phyloP scores from a whole-genome alignment of 2,329 filamentous ascomycete genomes.

The Aspergillus transmontanensis region DNA sequence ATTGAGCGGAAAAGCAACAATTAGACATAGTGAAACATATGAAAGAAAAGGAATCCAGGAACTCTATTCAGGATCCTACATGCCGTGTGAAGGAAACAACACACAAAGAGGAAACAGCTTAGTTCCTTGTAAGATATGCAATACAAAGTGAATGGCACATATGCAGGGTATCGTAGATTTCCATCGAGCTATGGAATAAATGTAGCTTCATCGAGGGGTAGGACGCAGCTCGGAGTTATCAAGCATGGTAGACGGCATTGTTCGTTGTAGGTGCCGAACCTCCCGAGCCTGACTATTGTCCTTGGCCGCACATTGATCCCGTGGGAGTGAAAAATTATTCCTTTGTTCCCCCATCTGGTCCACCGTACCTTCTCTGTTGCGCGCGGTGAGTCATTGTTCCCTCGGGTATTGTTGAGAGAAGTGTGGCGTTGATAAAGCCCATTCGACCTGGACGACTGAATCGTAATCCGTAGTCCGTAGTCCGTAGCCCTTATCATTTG shows the following conservation, averaged over 20 bases:
- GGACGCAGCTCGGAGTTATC: not conserved
- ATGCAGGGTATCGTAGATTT: slow-evolving; percentile 2
- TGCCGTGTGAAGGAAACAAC: not conserved
- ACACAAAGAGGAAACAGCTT: not conserved
- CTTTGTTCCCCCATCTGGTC: not conserved
- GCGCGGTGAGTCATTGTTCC: not conserved
- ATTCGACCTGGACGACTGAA: not conserved
- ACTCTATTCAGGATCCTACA: slow-evolving; percentile 8
- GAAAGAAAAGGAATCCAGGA: not conserved
- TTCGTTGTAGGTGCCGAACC: not conserved
- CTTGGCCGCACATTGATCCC: not conserved
- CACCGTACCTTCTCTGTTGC: not conserved
- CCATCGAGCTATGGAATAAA: not conserved
- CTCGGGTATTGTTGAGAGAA: not conserved
- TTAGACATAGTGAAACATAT: not conserved
- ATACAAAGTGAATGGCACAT: not conserved
- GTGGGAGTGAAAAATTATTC: not conserved
- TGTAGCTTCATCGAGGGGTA: not conserved
- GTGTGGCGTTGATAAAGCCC: not conserved
- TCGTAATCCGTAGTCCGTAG: not conserved
- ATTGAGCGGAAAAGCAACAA: slow-evolving; percentile 8
- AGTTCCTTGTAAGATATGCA: not conserved
- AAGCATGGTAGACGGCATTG: not conserved
- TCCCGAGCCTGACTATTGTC: not conserved
- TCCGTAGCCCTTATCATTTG: not conserved